phyloP scores from a whole-genome alignment of 2,329 filamentous ascomycete species.

The Mycosphaerelloides madeirae region DNA sequence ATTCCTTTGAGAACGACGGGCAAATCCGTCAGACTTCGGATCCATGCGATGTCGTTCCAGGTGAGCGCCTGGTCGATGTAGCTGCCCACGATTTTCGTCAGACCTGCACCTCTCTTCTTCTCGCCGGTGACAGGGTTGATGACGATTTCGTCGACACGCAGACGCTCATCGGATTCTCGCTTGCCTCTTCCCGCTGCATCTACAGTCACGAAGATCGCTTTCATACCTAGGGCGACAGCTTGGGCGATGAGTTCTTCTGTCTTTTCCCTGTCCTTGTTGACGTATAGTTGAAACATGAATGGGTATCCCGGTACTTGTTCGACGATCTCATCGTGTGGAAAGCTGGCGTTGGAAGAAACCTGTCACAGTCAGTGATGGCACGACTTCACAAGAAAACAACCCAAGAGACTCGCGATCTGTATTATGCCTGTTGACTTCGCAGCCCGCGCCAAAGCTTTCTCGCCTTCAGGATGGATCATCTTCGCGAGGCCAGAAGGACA shows the following conservation, averaged over 20 bases:
- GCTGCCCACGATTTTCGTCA: conserved; percentile 50
- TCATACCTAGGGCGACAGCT: conserved; percentile 41
- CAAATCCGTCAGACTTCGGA: conserved; percentile 26
- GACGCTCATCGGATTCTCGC: conserved; percentile 44
- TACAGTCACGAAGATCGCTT: conserved; percentile 56
- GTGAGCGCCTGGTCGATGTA: conserved; percentile 54
- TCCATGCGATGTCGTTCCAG: conserved; percentile 42
- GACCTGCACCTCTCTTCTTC: conserved; percentile 48
- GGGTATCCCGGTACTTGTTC: conserved; percentile 24
- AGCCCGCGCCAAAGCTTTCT: conserved; percentile 30
- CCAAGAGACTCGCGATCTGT: too few relatives aligned
- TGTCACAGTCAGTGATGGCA: too few relatives aligned
- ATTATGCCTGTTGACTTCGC: too few relatives aligned
- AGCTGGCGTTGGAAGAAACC: conserved; percentile 31
- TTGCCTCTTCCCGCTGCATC: conserved; percentile 57
- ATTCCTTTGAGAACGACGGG: conserved; percentile 38
- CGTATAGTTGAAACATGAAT: conserved; percentile 59
- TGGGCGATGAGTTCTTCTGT: conserved; percentile 50
- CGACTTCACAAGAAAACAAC: too few relatives aligned
- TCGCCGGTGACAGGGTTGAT: conserved; percentile 29
- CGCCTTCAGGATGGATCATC: conserved; percentile 28
- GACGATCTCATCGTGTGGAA: conserved; percentile 29
- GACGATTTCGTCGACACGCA: too few relatives aligned
- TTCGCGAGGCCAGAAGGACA: conserved; percentile 32
- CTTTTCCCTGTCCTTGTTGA: conserved; percentile 52